These are phyloP conservation scores for Viola odorata DNA, from an alignment of 345 rosid genomes.

Conservation along the genomic window DNA sequence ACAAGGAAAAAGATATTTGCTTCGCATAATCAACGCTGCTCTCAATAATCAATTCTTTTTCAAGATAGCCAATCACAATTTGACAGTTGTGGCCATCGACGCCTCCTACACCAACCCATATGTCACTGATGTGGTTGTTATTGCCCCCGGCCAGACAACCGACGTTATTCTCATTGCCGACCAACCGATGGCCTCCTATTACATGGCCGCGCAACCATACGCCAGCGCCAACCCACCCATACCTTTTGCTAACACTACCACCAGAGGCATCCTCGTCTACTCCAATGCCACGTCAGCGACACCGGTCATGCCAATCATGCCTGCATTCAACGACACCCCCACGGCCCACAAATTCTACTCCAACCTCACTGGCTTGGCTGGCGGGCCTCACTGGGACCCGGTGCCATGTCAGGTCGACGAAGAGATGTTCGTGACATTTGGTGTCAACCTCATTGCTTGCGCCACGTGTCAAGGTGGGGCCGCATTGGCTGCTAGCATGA, in stretches of 20 bases:
- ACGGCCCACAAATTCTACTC: constrained; percentile 61
- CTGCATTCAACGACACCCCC: constrained; percentile 56
- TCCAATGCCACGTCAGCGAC: constrained; percentile 20
- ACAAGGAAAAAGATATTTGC: constrained; percentile 62
- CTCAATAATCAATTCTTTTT: constrained; percentile 72
- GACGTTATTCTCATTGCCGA: constrained; percentile 62
- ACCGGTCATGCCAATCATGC: constrained; percentile 57
- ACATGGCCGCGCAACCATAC: constrained; percentile 73
- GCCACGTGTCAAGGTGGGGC: constrained; percentile 41
- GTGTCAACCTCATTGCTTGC: constrained; percentile 45
- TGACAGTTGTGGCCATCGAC: constrained; percentile 73
- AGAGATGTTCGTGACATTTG: constrained; percentile 62
- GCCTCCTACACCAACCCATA: constrained; percentile 65
- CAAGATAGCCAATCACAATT: constrained; percentile 73
- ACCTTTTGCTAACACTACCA: constrained; percentile 45
- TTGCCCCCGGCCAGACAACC: constrained; percentile 70
- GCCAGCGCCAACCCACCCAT: constrained; percentile 28
- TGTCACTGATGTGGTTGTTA: constrained; percentile 50
- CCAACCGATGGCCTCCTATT: constrained; percentile 55
- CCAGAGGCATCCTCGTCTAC: constrained; percentile 59
- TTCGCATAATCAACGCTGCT: constrained; percentile 89
- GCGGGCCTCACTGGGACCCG: constrained; percentile 54
- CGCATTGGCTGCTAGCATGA: constrained; percentile 65
- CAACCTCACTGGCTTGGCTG: constrained; percentile 37
- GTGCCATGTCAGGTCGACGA: constrained; percentile 63